Conservation (phyloP, 331 rosid species). For the Phaseolus coccineus region DNA sequence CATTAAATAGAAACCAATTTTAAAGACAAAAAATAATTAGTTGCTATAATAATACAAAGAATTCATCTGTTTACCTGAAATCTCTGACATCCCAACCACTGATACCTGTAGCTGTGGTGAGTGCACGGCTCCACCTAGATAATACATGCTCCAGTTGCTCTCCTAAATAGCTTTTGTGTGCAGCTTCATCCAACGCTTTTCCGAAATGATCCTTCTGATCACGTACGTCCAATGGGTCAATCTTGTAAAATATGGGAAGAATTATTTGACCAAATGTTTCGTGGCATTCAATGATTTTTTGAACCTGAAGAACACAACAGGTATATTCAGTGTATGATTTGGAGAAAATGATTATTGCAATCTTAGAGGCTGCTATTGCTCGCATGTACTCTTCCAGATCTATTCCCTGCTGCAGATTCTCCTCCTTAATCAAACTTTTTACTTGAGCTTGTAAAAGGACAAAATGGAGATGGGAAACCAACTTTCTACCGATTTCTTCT, state of each 20-base stretch:
- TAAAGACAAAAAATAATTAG: no score
- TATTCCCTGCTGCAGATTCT: not conserved
- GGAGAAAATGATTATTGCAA: not conserved
- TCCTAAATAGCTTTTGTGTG: not conserved
- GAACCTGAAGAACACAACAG: not conserved
- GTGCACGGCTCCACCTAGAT: no score
- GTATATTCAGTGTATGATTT: not conserved
- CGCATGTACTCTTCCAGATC: no score
- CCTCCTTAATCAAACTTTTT: not conserved
- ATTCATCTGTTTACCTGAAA: no score
- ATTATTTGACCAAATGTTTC: not conserved
- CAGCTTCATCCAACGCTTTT: not conserved
- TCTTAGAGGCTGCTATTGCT: not conserved
- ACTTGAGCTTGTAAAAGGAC: not conserved
- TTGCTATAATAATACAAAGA: no score
- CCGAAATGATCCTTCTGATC: not conserved
- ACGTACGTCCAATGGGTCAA: not conserved
- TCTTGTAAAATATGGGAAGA: not conserved
- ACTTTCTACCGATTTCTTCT: not conserved
- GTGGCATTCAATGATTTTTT: not conserved
- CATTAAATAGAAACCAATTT: no score
- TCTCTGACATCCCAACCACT: no score
- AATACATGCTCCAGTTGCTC: accelerated
- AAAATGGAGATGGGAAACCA: not conserved
- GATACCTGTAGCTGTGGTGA: no score